Evolutionary conservation across 2,329 filamentous ascomycete species (phyloP).

Genomic region (Trichoderma atroviride): DNA sequence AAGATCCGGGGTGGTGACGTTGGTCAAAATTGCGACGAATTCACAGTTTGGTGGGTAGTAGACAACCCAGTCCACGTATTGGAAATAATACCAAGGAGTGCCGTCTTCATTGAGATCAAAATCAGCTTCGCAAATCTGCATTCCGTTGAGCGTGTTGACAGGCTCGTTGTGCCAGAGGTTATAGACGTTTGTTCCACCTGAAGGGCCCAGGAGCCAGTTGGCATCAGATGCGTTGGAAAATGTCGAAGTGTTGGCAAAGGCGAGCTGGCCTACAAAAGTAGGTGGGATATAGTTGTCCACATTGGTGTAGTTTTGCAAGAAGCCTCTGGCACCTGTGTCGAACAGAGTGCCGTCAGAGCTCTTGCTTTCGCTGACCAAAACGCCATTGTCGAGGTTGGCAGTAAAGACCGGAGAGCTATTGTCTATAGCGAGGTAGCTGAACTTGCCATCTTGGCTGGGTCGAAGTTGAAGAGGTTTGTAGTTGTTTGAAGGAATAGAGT

Average conservation of each 20-base stretch:
- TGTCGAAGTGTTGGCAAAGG: conserved; percentile 12
- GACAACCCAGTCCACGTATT: conserved; percentile 24
- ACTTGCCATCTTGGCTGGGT: conserved; percentile 16
- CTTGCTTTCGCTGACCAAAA: conserved; percentile 1
- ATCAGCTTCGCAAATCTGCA: conserved; percentile 26
- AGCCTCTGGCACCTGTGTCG: conserved; percentile 3
- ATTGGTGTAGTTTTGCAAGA: conserved; percentile 18
- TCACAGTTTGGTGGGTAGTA: conserved; percentile 18
- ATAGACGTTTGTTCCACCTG: conserved; percentile 5
- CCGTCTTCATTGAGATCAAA: conserved; percentile 25
- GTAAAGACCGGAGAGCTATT: conserved; percentile 15
- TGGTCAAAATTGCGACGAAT: conserved; percentile 19
- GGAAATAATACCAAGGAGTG: conserved; percentile 24
- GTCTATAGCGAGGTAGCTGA: conserved; percentile 17
- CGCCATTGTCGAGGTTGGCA: conserved; percentile 22
- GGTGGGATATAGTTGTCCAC: not conserved
- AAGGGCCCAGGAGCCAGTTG: conserved; percentile 5
- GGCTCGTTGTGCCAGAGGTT: conserved; percentile 18
- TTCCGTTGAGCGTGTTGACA: conserved; percentile 16
- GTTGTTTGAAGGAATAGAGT: conserved; percentile 14
- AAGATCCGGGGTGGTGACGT: conserved; percentile 1
- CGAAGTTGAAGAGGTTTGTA: conserved; percentile 17
- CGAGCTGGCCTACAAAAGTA: conserved; percentile 17
- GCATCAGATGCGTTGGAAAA: conserved; percentile 21
- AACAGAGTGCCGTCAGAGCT: conserved; percentile 16